Percentiles rank a stretch among this genome's conserved stretches.
phyloP scores from a whole-genome alignment of 73 alveolate species.

The Tetrahymena borealis region DNA sequence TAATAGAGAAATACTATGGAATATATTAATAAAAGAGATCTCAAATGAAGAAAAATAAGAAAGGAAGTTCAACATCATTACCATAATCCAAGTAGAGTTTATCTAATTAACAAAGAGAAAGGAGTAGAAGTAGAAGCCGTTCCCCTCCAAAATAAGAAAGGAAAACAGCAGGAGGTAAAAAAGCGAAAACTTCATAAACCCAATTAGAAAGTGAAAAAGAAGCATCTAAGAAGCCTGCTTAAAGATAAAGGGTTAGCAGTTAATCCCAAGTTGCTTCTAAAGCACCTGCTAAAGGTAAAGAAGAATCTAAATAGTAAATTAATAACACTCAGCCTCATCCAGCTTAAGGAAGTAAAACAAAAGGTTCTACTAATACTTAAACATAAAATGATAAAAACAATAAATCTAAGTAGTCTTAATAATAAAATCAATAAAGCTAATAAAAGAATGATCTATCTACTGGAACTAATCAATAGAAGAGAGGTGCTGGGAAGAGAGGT shows the following conservation, averaged over 20 bases:
- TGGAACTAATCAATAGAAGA: neutral
- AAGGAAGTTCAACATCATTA: neutral
- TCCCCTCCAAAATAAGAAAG: neutral
- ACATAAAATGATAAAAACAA: neutral
- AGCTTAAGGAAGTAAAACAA: neutral
- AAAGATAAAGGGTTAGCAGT: neutral
- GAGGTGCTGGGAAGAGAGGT: neutral
- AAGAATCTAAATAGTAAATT: neutral
- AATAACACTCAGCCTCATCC: neutral
- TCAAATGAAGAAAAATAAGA: neutral
- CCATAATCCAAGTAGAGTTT: neutral
- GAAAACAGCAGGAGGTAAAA: neutral
- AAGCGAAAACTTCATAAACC: neutral
- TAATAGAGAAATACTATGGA: neutral
- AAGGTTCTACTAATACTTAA: neutral
- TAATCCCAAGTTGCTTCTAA: neutral
- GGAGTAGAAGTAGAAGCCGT: neutral
- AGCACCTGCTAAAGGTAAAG: neutral
- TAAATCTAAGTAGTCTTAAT: neutral
- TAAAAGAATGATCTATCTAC: neutral
- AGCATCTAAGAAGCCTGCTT: neutral
- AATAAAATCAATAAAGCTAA: neutral
- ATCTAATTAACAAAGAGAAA: neutral
- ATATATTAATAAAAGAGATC: neutral
- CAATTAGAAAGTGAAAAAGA: neutral